Base-by-base conservation (phyloP, 257 asterid species). In the Solanum sejunctum region DNA sequence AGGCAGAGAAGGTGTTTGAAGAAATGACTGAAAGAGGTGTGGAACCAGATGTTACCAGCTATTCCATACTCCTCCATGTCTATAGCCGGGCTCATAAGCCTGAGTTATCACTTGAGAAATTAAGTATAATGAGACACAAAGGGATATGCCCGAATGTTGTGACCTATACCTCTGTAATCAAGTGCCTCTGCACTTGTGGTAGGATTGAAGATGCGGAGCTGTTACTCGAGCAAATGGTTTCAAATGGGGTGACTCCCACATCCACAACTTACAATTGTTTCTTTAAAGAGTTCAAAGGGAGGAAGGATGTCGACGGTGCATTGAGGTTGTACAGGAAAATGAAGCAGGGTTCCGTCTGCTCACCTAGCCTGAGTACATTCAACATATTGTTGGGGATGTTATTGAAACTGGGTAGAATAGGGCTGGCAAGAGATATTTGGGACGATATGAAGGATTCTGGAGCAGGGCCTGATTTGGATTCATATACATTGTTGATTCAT, bases 81-180 rank as follows among this genome's bases (percentile, higher is more conserved):
- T 96, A 93, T 81, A 93, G 96, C 81, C 89, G 98, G 85, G 97
- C 95, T 1, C 99, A 94, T 86, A 96, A 96, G 87, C 95, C 99
- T 10, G 95, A 89, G 79, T 69, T 96, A 54, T 92, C 92, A 49
- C 89, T 94, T 36, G 99, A 94, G 84, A 96, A 92, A 90, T 84
- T 96, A 90, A 88, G n/a, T 82, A 85, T 88, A 91, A 94, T 96
- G 98, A 92, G 86, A 84, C 93, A 87, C 61, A 92, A 86, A 60
- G 97, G 98, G 67, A 89, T 96, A 84, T 90, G 87, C 73, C 98
- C 96, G 5, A 92, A 85, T 26, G 86, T 92, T 64, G 97, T 89
- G 0, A 93, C 96, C 3, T 94, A 93, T 83, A 94, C 97, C 18
- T 93, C 99, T 20, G 95, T 93, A 6, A 82, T 93, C 43, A 96